phyloP scores from a whole-genome alignment of 140 eudicot genomes.

The Stevia rebaudiana region DNA sequence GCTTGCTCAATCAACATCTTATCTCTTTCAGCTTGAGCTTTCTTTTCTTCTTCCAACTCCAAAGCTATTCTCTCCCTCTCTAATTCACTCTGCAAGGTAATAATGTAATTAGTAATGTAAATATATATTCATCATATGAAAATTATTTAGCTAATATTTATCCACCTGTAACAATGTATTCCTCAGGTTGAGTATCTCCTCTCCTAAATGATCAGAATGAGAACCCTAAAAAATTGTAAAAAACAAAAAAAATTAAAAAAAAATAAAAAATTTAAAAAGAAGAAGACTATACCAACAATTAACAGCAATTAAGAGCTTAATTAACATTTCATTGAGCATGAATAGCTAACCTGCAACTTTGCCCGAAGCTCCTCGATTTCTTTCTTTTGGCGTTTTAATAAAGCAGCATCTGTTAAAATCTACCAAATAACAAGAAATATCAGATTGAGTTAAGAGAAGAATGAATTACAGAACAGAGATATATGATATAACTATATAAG shows the following conservation, averaged over 20 bases:
- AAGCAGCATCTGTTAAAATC: slow-evolving; percentile 61
- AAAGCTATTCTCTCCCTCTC: slow-evolving; percentile 95
- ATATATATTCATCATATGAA: slow-evolving; percentile 1
- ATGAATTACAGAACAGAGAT: background rate
- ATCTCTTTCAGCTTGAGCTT: slow-evolving; percentile 89
- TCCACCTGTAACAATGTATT: slow-evolving; percentile 88
- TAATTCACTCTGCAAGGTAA: slow-evolving; percentile 59
- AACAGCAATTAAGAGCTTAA: slow-evolving; percentile 12
- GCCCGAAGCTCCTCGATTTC: slow-evolving; percentile 98
- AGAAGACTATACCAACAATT: background rate
- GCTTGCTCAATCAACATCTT: slow-evolving; percentile 72
- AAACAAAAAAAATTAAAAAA: slow-evolving; percentile 10
- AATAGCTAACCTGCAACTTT: slow-evolving; percentile 68
- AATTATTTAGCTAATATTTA: slow-evolving; percentile 11
- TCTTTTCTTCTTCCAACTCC: slow-evolving; percentile 98
- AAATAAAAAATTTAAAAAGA: background rate
- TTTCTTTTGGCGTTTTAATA: slow-evolving; percentile 89
- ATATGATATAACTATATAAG: too few relatives aligned
- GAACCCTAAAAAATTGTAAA: slow-evolving; percentile 50
- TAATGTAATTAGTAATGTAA: background rate
- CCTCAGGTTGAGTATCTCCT: slow-evolving; percentile 81
- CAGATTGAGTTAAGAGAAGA: slow-evolving; percentile 7
- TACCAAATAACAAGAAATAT: slow-evolving; percentile 24
- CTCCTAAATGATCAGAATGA: slow-evolving; percentile 86
- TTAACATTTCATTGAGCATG: background rate